These are phyloP conservation scores for Boletus sensibilis DNA, from an alignment of 768 basidiomycete genomes.

Conservation along the genomic window DNA sequence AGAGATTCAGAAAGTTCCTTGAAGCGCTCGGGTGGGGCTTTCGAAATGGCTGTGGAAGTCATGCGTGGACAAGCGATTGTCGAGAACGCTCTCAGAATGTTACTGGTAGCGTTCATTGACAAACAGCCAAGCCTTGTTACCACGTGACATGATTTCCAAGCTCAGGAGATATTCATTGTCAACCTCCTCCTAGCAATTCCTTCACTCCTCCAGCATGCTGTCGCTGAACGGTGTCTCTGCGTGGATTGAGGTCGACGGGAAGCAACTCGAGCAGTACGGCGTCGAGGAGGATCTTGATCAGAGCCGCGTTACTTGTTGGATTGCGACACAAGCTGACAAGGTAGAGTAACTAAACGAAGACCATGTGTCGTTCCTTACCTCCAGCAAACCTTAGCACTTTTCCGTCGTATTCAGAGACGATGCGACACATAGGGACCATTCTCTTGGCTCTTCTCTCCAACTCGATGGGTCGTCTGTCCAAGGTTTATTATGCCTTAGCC, in stretches of 20 bases:
- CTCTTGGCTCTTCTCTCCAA: not conserved
- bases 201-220: slow-evolving; percentile 17
- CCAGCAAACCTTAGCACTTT: slow-evolving; percentile 19
- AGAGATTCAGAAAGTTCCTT: slow-evolving; percentile 56
- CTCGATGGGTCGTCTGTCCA: slow-evolving; percentile 22
- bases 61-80: slow-evolving; percentile 14
- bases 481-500: not conserved
- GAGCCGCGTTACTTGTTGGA: slow-evolving; percentile 30
- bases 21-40: slow-evolving; percentile 41
- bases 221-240: slow-evolving; percentile 21
- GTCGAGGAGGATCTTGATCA: slow-evolving; percentile 17
- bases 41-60: slow-evolving; percentile 14
- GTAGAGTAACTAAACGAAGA: slow-evolving; percentile 6
- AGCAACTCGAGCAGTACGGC: slow-evolving; percentile 26
- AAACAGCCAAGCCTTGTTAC: not conserved
- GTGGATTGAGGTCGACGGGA: slow-evolving; percentile 31
- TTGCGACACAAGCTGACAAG: slow-evolving; percentile 27
- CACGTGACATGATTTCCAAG: slow-evolving; percentile 24
- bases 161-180: too few relatives aligned
- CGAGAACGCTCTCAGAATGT: slow-evolving; percentile 4
- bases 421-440: slow-evolving; percentile 1
- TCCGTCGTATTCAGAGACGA: slow-evolving; percentile 25
- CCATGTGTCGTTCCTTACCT: not conserved
- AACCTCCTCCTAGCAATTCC: not conserved
- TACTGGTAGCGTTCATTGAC: not conserved